Base-by-base conservation (phyloP, 306 rosid species). In the Rosa chinensis region DNA sequence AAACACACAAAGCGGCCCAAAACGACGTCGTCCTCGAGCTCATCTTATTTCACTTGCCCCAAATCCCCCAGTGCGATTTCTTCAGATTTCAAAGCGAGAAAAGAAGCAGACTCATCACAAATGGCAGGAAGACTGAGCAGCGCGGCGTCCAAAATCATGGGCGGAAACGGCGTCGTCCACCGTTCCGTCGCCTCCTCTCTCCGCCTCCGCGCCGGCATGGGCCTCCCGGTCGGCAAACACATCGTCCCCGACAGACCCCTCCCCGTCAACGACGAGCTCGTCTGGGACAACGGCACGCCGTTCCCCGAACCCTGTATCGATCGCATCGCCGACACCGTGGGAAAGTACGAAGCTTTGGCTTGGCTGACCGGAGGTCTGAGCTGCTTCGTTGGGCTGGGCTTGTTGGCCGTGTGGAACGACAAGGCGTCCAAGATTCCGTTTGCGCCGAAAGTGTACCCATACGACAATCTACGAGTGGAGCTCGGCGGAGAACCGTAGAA, bases 281-380 rank as follows among this genome's bases (percentile, higher is more conserved):
- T 83, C 76, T 96, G 98, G 97, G 99, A 96, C 84, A 93, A 96
- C 37, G 98, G 99, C 40, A 96, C 97, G 67, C 25, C 92, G 52
- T 91, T 85, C 81, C 99, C 99, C 12, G 98, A 96, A 81, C 99
- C 99, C 55, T 96, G 98, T 59, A 90, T 93, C 10, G 98, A 96
- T 90, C 98, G 99, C 25, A 93, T 93, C 75, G 98, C 99, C 17
- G 97, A 96, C 70, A 93, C 99, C 0, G 89, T 96, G 5, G 99
- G 99, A 75, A 90, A 93, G 98, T 96, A 93, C 79, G 97, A 96
- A 86, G 99, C 99, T 75, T 87, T 96, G 89, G 98, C 90, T 10
- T 96, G 99, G 99, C 87, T 95, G 7, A 90, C 97, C 77, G 99
- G 97, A 59, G 97, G 98, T 25, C 87, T 95, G 81, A 58, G 99